Evolutionary conservation across 495 filamentous ascomycete genomes (phyloP).

Genomic region (Tricharina praecox): DNA sequence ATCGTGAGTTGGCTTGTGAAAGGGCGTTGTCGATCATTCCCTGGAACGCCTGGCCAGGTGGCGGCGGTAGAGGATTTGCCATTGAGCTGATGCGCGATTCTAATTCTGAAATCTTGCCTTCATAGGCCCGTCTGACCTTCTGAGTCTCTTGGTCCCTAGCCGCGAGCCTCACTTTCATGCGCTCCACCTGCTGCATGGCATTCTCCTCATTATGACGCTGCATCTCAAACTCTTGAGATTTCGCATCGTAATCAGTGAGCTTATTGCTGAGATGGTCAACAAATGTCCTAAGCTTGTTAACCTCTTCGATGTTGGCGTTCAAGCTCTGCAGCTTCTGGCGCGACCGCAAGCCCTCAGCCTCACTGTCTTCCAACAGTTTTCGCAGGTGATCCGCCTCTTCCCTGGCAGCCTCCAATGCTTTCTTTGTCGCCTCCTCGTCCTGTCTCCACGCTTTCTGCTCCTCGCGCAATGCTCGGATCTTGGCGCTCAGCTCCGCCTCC

Average conservation of each 20-base stretch:
- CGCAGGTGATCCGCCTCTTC: conserved; percentile 39
- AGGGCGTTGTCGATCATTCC: conserved; percentile 36
- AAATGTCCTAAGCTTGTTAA: conserved; percentile 40
- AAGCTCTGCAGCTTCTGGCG: conserved; percentile 43
- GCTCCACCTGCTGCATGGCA: conserved; percentile 35
- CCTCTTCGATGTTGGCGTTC: conserved; percentile 40
- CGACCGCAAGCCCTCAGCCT: conserved; percentile 40
- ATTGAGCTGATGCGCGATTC: conserved; percentile 29
- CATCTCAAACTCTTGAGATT: conserved; percentile 36
- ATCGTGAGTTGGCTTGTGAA: conserved; percentile 29
- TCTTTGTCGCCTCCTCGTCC: conserved; percentile 36
- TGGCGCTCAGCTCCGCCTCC: conserved; percentile 45
- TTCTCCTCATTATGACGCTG: conserved; percentile 36
- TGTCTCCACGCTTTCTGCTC: conserved; percentile 49
- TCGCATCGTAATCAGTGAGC: conserved; percentile 41
- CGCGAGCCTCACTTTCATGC: conserved; percentile 35
- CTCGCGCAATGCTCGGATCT: conserved; percentile 42
- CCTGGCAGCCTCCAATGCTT: conserved; percentile 36
- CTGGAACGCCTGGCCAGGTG: conserved; percentile 27
- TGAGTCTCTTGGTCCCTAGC: conserved; percentile 37
- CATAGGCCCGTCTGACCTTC: conserved; percentile 31
- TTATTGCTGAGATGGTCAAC: conserved; percentile 39
- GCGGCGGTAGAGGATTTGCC: conserved; percentile 23
- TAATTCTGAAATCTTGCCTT: conserved; percentile 30
- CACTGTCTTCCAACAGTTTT: conserved; percentile 41